Conservation (phyloP, 805 yeast genomes). For the Kluyveromyces nonfermentans region DNA sequence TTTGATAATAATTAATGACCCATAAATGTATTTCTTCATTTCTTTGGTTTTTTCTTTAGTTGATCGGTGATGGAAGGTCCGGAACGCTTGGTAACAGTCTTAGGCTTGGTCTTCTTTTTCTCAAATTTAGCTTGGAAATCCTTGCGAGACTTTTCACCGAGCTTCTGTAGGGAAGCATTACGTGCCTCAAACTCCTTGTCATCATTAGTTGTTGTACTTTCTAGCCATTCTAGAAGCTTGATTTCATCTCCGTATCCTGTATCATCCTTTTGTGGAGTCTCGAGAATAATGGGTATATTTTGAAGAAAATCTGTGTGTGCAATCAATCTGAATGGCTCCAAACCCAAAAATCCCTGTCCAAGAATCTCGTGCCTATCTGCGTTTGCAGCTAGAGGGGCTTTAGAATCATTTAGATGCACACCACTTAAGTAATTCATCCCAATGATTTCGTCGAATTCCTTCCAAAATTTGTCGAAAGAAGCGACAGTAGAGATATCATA, state of each 20-base stretch:
- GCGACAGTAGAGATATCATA: constrained; percentile 66
- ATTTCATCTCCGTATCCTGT: constrained; percentile 76
- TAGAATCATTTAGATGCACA: constrained; percentile 88
- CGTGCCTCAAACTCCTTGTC: constrained; percentile 46
- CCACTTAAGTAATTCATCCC: constrained; percentile 72
- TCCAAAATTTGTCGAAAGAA: constrained; percentile 60
- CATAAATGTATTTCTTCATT: neutral
- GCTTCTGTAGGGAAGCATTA: constrained; percentile 38
- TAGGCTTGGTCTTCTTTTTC: constrained; percentile 23
- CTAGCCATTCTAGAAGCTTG: constrained; percentile 72
- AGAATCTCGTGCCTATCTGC: constrained; percentile 85
- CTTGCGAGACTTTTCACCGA: constrained; percentile 62
- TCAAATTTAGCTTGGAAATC: constrained; percentile 61
- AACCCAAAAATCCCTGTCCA: constrained; percentile 83
- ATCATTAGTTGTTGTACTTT: constrained; percentile 14
- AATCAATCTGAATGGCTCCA: constrained; percentile 70
- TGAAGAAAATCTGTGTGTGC: constrained; percentile 59
- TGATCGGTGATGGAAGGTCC: constrained; percentile 14
- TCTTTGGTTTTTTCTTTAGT: constrained; percentile 11
- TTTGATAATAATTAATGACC: neutral
- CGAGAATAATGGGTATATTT: constrained; percentile 71
- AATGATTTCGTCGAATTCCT: constrained; percentile 57
- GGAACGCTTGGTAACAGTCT: constrained; percentile 12
- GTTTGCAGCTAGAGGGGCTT: constrained; percentile 84
- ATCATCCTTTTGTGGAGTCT: constrained; percentile 70